Percentiles rank a stretch among this genome's conserved stretches.
Evolutionary conservation across 2,329 filamentous ascomycete species (phyloP).

Genomic region (Tolypocladium endophyticum): DNA sequence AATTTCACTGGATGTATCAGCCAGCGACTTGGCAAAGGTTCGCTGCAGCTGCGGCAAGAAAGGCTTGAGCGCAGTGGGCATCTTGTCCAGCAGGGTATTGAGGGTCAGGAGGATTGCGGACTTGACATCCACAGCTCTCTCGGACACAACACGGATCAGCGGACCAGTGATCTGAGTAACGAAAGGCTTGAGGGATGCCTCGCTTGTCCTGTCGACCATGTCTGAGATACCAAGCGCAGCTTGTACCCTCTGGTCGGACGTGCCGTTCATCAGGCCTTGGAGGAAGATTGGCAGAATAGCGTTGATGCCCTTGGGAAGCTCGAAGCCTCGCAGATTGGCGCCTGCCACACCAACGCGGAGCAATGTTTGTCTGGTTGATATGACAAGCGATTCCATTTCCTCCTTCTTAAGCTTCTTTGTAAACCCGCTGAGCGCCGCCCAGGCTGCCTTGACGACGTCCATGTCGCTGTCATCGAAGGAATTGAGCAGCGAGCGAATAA

Average conservation of each 20-base stretch:
- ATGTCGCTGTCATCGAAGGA: constrained; percentile 82
- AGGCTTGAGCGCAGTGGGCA: constrained; percentile 87
- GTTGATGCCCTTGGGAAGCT: constrained; percentile 91
- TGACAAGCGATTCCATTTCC: constrained; percentile 90
- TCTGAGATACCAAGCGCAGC: constrained; percentile 91
- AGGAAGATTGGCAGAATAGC: constrained; percentile 93
- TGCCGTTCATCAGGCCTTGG: constrained; percentile 95
- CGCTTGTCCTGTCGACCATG: constrained; percentile 84
- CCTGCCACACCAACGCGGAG: constrained; percentile 84
- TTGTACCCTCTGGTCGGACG: constrained; percentile 81
- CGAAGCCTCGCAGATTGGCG: constrained; percentile 75
- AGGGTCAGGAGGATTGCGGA: constrained; percentile 87
- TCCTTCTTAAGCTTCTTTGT: constrained; percentile 89
- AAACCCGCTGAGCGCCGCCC: constrained; percentile 76
- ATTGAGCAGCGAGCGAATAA: constrained; percentile 80
- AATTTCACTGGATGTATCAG: constrained; percentile 83
- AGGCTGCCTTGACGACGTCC: constrained; percentile 80
- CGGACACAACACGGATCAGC: constrained; percentile 93
- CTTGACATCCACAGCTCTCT: constrained; percentile 92
- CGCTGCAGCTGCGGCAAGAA: constrained; percentile 94
- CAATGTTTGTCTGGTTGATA: constrained; percentile 76
- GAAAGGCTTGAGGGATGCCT: constrained; percentile 81
- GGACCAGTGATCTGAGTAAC: constrained; percentile 97
- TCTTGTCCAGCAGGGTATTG: constrained; percentile 93
- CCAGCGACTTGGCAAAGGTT: constrained; percentile 92